Conservation (phyloP, 176 grass and related monocot species). For the Musa acuminata region DNA sequence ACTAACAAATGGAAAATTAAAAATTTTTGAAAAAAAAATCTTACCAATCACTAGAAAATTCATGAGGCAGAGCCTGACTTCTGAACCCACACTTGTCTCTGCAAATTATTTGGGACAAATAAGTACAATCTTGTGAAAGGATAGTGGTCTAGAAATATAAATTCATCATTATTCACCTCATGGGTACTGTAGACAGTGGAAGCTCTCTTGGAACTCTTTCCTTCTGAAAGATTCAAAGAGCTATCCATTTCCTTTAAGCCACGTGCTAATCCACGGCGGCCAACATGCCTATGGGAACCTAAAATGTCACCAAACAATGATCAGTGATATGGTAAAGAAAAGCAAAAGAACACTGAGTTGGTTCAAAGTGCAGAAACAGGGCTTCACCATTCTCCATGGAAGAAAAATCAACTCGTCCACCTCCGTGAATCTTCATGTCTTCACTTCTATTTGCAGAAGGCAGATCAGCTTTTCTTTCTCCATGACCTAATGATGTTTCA, state of each 20-base stretch:
- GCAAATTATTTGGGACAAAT: slow-evolving; percentile 14
- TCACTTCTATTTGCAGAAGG: slow-evolving; percentile 6
- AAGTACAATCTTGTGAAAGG: not conserved
- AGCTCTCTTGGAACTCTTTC: slow-evolving; percentile 61
- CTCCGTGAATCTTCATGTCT: slow-evolving; percentile 12
- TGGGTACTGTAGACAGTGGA: slow-evolving; percentile 58
- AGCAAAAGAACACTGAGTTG: not conserved
- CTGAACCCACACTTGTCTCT: slow-evolving; percentile 92
- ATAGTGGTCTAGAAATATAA: not conserved
- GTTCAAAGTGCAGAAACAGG: not conserved
- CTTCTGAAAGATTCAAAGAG: slow-evolving; percentile 46
- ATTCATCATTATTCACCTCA: slow-evolving; percentile 43
- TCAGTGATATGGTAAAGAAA: not conserved
- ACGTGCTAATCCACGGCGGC: slow-evolving; percentile 49
- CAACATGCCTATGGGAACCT: slow-evolving; percentile 67
- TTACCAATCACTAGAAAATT: slow-evolving; percentile 41
- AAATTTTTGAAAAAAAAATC: slow-evolving; percentile 1
- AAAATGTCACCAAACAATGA: slow-evolving; percentile 13
- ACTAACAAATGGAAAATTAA: not conserved
- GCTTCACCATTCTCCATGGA: slow-evolving; percentile 7
- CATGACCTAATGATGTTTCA: slow-evolving; percentile 8
- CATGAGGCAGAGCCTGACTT: slow-evolving; percentile 75
- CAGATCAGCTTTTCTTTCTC: slow-evolving; percentile 13
- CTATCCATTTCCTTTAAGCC: slow-evolving; percentile 60
- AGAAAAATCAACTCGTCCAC: not conserved